phyloP scores from a whole-genome alignment of 495 filamentous ascomycete genomes.

The Amorphotheca resinae region DNA sequence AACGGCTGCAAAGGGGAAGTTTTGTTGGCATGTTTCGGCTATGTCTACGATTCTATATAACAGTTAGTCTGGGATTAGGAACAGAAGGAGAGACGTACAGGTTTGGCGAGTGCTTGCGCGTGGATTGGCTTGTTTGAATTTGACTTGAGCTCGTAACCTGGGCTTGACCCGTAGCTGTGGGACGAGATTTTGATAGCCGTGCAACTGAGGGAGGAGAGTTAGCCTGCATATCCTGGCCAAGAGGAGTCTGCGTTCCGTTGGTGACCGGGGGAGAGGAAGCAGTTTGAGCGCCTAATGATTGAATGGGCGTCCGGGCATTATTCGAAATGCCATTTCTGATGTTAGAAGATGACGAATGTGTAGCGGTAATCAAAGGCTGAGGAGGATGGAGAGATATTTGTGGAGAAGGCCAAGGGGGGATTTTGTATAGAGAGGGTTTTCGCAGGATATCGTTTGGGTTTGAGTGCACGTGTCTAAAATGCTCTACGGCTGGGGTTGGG shows the following conservation, averaged over 20 bases:
- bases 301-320: too few species aligned
- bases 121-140: constrained; percentile 4
- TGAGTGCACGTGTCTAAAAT: not conserved
- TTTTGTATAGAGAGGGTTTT: constrained; percentile 17
- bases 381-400: not conserved
- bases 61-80: constrained; percentile 12
- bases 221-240: too few species aligned
- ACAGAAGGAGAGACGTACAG: constrained; percentile 3
- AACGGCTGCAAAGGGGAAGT: constrained; percentile 32
- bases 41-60: constrained; percentile 34
- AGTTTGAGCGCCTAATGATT: too few species aligned
- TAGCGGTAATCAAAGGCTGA: too few species aligned
- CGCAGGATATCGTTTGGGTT: constrained; percentile 8
- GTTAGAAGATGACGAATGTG: too few species aligned
- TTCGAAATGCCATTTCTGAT: too few species aligned
- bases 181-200: too few species aligned
- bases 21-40: constrained; percentile 33
- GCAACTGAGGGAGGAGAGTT: too few species aligned
- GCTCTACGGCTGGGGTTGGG: too few species aligned
- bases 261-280: too few species aligned
- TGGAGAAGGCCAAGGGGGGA: constrained; percentile 13
- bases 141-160: not conserved
- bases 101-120: constrained; percentile 17
- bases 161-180: not conserved
- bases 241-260: too few species aligned